Evolutionary conservation across 2,329 filamentous ascomycete species (phyloP).

Genomic region (Paramyrothecium sp.): DNA sequence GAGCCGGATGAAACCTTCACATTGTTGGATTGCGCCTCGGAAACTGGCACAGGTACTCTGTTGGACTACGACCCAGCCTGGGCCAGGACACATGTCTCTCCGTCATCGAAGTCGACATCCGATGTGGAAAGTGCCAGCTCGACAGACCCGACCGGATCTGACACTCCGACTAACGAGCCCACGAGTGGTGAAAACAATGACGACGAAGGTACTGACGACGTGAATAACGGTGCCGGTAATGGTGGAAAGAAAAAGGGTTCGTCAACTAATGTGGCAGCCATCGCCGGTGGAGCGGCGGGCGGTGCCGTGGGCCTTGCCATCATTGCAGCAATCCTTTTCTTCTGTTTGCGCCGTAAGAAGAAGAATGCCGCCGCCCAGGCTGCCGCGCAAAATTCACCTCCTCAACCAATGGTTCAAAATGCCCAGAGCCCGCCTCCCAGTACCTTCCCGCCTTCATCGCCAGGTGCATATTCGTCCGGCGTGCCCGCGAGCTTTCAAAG

Average conservation of each 20-base stretch:
- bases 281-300: constrained; percentile 46
- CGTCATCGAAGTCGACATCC: not conserved
- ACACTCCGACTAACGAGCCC: not conserved
- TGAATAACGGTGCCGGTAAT: constrained; percentile 29
- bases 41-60: constrained; percentile 20
- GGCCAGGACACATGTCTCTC: constrained; percentile 16
- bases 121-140: too few relatives aligned
- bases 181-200: constrained; percentile 7
- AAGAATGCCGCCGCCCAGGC: constrained; percentile 18
- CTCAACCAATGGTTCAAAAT: constrained; percentile 16
- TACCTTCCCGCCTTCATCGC: constrained; percentile 18
- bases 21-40: constrained; percentile 23
- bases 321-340: constrained; percentile 37
- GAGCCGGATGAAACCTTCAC: constrained; percentile 15
- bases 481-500: constrained; percentile 21
- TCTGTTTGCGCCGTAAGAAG: constrained; percentile 36
- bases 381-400: constrained; percentile 8
- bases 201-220: constrained; percentile 21
- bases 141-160: not conserved
- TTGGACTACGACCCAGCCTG: constrained; percentile 26
- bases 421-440: constrained; percentile 17
- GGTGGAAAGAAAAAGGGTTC: constrained; percentile 12
- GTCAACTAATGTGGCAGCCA: constrained; percentile 36
- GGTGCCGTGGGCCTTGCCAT: constrained; percentile 40
- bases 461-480: constrained; percentile 22